These are phyloP conservation scores for Orbilia blumenaviensis DNA, from an alignment of 2,329 filamentous ascomycete species.

Conservation along the genomic window DNA sequence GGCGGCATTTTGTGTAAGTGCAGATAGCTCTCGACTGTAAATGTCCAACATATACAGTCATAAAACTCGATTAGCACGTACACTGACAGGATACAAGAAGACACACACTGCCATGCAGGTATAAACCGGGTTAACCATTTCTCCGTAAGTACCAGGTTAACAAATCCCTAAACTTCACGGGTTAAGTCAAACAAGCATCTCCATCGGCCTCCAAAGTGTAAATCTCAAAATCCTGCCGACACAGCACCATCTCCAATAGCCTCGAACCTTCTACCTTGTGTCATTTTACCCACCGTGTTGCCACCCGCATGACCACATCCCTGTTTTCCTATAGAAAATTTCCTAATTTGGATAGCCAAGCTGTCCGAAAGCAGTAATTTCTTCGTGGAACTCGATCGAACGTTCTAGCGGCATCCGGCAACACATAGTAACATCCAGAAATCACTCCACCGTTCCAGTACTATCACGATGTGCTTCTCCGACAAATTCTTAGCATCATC, in stretches of 20 bases:
- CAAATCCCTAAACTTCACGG: too few species aligned
- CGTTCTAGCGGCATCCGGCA: constrained; percentile 31
- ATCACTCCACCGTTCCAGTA: constrained; percentile 6
- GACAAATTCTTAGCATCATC: constrained; percentile 9
- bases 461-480: constrained; percentile 21
- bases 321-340: background rate
- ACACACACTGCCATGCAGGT: constrained; percentile 3
- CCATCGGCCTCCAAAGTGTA: background rate
- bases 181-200: background rate
- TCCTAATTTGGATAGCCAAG: background rate
- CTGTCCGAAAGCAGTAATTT: constrained; percentile 18
- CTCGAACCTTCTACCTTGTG: background rate
- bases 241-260: background rate
- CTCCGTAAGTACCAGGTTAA: background rate
- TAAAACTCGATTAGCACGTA: too few species aligned
- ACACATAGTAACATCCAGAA: constrained; percentile 35
- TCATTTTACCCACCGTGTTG: background rate
- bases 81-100: too few species aligned
- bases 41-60: too few species aligned
- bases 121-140: background rate
- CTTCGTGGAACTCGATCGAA: constrained; percentile 26
- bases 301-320: background rate
- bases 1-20: too few species aligned
- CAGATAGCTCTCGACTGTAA: too few species aligned
- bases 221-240: background rate